These are phyloP conservation scores for Coemansia sp. DNA, from an alignment of 192 early-diverging fungal genomes.

Conservation along the genomic window DNA sequence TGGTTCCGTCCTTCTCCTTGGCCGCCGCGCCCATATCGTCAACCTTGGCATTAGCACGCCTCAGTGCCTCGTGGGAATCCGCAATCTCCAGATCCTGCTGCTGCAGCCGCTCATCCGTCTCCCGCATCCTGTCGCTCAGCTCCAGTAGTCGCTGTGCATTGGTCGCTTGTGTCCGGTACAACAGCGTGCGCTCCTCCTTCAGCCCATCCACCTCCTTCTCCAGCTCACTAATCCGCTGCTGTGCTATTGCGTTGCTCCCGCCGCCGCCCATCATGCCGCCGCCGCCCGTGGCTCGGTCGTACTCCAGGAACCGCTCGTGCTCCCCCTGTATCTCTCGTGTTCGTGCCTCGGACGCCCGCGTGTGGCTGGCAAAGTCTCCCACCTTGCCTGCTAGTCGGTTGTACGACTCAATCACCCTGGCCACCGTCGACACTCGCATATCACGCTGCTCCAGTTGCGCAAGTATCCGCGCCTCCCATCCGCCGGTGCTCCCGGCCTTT, in stretches of 20 bases:
- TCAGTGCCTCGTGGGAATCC: constrained; percentile 44
- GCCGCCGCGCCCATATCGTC: constrained; percentile 54
- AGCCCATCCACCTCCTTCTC: constrained; percentile 72
- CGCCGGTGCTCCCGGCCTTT: constrained; percentile 14
- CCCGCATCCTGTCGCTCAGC: constrained; percentile 77
- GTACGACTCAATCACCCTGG: constrained; percentile 52
- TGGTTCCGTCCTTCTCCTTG: constrained; percentile 88
- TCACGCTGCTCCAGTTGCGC: constrained; percentile 51
- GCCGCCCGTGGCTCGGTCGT: constrained; percentile 19
- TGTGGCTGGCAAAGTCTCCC: constrained; percentile 45
- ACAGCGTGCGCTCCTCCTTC: constrained; percentile 82
- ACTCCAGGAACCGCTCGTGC: constrained; percentile 46
- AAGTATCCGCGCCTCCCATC: constrained; percentile 49
- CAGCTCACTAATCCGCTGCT: constrained; percentile 70
- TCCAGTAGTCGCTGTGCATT: constrained; percentile 90
- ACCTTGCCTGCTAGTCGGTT: constrained; percentile 44
- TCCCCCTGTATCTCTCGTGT: constrained; percentile 48
- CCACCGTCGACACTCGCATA: constrained; percentile 46
- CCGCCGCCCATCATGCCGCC: not conserved
- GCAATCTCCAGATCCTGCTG: constrained; percentile 48
- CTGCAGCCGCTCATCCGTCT: constrained; percentile 64
- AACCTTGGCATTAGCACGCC: constrained; percentile 31
- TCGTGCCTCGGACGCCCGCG: constrained; percentile 44
- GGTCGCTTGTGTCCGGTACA: constrained; percentile 87
- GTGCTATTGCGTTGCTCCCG: constrained; percentile 43